Base-by-base conservation (phyloP, 164 flowering plant genomes). In the Amborella trichopoda region DNA sequence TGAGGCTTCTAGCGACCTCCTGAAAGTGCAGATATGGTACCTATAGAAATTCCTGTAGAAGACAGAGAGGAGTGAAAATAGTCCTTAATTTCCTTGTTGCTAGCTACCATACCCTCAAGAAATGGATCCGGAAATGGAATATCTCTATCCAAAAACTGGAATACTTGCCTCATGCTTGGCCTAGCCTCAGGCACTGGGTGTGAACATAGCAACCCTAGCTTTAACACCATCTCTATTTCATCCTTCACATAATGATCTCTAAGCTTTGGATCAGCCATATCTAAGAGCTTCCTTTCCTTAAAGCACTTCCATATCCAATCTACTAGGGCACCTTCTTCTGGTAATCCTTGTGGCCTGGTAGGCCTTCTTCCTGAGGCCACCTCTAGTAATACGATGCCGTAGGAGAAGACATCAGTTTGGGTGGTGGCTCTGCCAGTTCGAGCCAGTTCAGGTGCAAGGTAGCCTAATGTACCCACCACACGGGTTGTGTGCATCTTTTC, bases 391-490 rank as follows among this genome's bases (percentile, higher is more conserved):
- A 74, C 45, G 0, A 74, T 49, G 10, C 79, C 79, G 23, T 65
- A 71, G 6, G 71, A 68, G 53, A 58, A 74, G 22, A 74, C 72
- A 52, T 74, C 79, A 2, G 72, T 61, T 48, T 61, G 60, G 0
- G 63, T 28, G 0, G 76, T 54, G 4, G 66, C 72, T 32, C 70
- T 59, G 14, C 79, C 79, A 9, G 43, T 66, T 17, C 49, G 53
- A 4, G 71, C 51, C 49, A 71, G 55, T 50, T 74, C 79, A 1
- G 79, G 76, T 0, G 79, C 79, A 64, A 74, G 55, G 48, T 74
- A 74, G 25, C 79, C 79, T 0, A 63, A 68, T 0, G 79, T 74
- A 3, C 79, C 79, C 6, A 74, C 64, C 12, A 74, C 71, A 6
- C 59, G 49, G 0, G 79, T 63, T 2, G 68, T 70, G 54, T 28